Conservation (phyloP, 805 yeast species). For the Clavispora fructus region DNA sequence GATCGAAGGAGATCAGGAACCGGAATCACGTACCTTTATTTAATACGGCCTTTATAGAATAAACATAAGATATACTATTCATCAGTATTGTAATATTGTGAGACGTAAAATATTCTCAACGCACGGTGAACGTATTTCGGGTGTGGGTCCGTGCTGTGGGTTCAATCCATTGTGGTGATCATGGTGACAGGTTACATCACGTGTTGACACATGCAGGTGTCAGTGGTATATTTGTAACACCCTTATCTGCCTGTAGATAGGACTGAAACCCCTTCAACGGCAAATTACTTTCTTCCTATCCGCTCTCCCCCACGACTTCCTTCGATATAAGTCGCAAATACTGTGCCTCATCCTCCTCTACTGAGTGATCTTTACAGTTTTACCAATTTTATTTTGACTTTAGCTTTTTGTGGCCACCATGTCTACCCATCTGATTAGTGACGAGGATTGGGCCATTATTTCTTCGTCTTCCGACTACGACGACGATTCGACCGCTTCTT, state of each 20-base stretch:
- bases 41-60: not conserved
- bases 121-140: too few relatives aligned
- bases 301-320: not conserved
- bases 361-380: not conserved
- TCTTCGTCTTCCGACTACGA: conserved; percentile 38
- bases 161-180: not conserved
- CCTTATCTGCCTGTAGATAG: conserved; percentile 3
- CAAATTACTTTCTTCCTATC: not conserved
- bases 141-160: too few relatives aligned
- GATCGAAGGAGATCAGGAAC: not conserved
- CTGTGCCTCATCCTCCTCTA: not conserved
- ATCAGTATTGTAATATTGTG: too few relatives aligned
- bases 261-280: conserved; percentile 1
- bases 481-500: conserved; percentile 21
- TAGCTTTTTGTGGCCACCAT: not conserved
- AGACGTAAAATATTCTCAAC: too few relatives aligned
- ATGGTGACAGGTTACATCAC: not conserved
- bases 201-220: not conserved
- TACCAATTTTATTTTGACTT: not conserved
- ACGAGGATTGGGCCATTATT: conserved; percentile 43
- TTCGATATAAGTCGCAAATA: not conserved
- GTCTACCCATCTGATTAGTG: conserved; percentile 8
- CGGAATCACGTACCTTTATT: not conserved
- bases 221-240: not conserved
- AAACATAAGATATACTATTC: not conserved